Percentiles rank a stretch among this genome's conserved stretches.
These are phyloP conservation scores for Cyclocybe aegerita DNA, from an alignment of 768 basidiomycete species.

Conservation along the genomic window DNA sequence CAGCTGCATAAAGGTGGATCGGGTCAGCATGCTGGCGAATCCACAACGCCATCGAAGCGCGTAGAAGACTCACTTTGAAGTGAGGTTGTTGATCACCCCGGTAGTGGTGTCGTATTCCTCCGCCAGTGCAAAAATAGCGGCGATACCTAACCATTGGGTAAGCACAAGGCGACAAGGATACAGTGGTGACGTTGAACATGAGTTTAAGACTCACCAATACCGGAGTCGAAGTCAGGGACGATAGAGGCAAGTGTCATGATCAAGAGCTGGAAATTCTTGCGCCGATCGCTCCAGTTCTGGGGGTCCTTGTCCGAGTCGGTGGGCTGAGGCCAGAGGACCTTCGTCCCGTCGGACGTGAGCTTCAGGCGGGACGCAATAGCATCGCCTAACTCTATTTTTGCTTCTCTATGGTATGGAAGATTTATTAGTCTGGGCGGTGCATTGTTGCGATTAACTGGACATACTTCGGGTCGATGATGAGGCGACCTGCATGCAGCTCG, in stretches of 20 bases:
- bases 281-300: slow-evolving; percentile 58
- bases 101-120: slow-evolving; percentile 53
- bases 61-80: slow-evolving; percentile 43
- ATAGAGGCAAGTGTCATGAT: slow-evolving; percentile 65
- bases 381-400: slow-evolving; percentile 60
- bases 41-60: background rate
- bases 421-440: background rate
- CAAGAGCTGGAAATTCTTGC: slow-evolving; percentile 55
- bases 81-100: slow-evolving; percentile 59
- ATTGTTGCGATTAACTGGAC: slow-evolving; percentile 18
- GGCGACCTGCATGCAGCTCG: slow-evolving; percentile 53
- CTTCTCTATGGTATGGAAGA: slow-evolving; percentile 42
- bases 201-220: slow-evolving; percentile 42
- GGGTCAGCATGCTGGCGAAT: background rate
- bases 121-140: slow-evolving; percentile 60
- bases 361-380: slow-evolving; percentile 54
- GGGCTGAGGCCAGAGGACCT: slow-evolving; percentile 71
- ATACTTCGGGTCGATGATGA: slow-evolving; percentile 62
- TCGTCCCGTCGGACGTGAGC: slow-evolving; percentile 53
- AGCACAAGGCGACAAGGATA: background rate
- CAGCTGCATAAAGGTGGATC: slow-evolving; percentile 39
- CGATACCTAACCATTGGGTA: slow-evolving; percentile 44
- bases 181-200: background rate
- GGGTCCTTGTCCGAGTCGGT: slow-evolving; percentile 62
- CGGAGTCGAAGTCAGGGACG: slow-evolving; percentile 68